A percentile compares a stretch with the other conserved stretches of the same genome.
phyloP scores from a whole-genome alignment of 352 stramenopile species.

The Blastocystis sp. region DNA sequence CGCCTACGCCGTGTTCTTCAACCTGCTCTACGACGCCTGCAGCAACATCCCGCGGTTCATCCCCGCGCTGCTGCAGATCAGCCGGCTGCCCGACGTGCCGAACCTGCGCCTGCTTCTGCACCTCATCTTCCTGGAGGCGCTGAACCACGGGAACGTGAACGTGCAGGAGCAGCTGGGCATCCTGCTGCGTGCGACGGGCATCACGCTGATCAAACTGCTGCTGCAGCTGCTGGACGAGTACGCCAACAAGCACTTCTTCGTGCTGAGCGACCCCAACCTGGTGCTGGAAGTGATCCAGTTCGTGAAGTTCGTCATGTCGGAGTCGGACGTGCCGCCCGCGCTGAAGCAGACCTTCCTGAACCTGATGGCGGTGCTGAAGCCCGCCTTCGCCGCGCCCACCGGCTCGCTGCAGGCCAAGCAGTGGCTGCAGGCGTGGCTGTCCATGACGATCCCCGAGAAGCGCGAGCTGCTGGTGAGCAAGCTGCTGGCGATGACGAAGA shows the following conservation, averaged over 20 bases:
- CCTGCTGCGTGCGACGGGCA: not conserved
- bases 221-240: constrained; percentile 17
- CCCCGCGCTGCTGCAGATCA: not conserved
- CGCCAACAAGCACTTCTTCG: not conserved
- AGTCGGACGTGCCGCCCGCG: not conserved
- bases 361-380: not conserved
- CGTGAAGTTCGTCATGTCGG: not conserved
- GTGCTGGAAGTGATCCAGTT: not conserved
- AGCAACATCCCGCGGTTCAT: constrained; percentile 27
- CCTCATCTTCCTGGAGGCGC: constrained; percentile 4
- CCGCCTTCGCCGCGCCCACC: not conserved
- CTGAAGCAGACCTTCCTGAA: not conserved
- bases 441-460: not conserved
- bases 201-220: constrained; percentile 9
- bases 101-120: constrained; percentile 35
- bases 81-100: not conserved
- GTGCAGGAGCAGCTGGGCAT: not conserved
- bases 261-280: not conserved
- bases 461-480: not conserved
- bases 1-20: constrained; percentile 23
- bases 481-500: not conserved
- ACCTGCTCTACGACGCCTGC: constrained; percentile 18
- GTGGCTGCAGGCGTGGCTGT: not conserved
- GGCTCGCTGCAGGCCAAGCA: not conserved
- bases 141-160: not conserved